phyloP scores from a whole-genome alignment of 768 basidiomycete genomes.

The Austroboletus festivus region DNA sequence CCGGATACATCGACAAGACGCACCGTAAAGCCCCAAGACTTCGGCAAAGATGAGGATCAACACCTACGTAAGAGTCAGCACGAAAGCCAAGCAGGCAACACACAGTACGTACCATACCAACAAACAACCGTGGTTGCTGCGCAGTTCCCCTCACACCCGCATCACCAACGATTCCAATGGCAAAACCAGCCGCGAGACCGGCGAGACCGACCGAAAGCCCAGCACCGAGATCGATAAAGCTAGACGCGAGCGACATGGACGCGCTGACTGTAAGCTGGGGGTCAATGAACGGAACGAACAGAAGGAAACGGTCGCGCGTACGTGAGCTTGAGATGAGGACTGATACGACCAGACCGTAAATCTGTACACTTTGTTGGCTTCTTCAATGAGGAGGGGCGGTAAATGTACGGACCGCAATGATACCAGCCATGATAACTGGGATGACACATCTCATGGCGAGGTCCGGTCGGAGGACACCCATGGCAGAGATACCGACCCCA shows the following conservation, averaged over 20 bases:
- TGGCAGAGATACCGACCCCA: conserved; percentile 95
- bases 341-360: conserved; percentile 98
- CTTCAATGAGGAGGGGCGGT: too few species aligned
- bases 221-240: conserved; percentile 92
- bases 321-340: conserved; percentile 88
- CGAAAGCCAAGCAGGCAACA: background rate
- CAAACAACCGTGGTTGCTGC: conserved; percentile 91
- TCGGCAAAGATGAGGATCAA: conserved; percentile 98
- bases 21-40: conserved; percentile 89
- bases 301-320: conserved; percentile 43
- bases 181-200: conserved; percentile 95
- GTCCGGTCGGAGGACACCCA: conserved; percentile 96
- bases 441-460: conserved; percentile 98
- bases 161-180: conserved; percentile 98
- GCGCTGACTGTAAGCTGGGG: conserved; percentile 48
- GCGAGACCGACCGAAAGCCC: conserved; percentile 91
- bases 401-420: conserved; percentile 81
- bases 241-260: conserved; percentile 87
- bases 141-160: conserved; percentile 98
- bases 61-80: conserved; percentile 48
- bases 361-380: too few species aligned
- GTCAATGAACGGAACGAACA: background rate
- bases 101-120: conserved; percentile 72
- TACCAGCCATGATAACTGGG: conserved; percentile 99
- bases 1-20: conserved; percentile 4